phyloP scores from a whole-genome alignment of 2,329 filamentous ascomycete species.

The Colletotrichum sp. region DNA sequence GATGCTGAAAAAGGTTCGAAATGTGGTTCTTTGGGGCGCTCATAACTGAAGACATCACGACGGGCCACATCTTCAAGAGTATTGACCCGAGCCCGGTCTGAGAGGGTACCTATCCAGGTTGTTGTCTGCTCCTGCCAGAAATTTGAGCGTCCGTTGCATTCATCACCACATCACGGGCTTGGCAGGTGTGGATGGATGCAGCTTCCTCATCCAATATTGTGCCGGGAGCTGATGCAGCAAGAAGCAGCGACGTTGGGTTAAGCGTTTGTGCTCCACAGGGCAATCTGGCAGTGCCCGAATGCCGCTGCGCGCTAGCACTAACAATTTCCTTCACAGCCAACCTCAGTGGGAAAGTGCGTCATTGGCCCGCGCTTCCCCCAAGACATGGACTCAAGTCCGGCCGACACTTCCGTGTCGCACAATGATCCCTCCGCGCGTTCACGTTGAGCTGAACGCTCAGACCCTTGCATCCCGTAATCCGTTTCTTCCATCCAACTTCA shows the following conservation, averaged over 20 bases:
- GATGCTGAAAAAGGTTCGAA: neutral
- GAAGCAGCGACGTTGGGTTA: neutral
- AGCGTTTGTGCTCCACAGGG: neutral
- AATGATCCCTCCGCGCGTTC: neutral
- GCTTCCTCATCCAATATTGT: neutral
- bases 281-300: neutral
- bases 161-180: neutral
- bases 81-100: neutral
- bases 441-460: neutral
- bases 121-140: accelerated
- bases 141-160: neutral
- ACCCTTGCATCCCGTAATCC: neutral
- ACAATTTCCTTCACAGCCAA: neutral
- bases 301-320: conserved; percentile 1
- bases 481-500: neutral
- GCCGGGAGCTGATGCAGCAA: neutral
- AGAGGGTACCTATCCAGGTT: neutral
- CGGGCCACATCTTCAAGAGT: neutral
- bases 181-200: neutral
- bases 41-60: neutral
- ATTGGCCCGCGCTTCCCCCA: neutral
- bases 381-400: neutral
- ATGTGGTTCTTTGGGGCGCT: neutral
- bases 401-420: conserved; percentile 10
- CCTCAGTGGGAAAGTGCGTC: conserved; percentile 2